Conservation (phyloP, 257 asterid genomes). For the Eucommia ulmoides region DNA sequence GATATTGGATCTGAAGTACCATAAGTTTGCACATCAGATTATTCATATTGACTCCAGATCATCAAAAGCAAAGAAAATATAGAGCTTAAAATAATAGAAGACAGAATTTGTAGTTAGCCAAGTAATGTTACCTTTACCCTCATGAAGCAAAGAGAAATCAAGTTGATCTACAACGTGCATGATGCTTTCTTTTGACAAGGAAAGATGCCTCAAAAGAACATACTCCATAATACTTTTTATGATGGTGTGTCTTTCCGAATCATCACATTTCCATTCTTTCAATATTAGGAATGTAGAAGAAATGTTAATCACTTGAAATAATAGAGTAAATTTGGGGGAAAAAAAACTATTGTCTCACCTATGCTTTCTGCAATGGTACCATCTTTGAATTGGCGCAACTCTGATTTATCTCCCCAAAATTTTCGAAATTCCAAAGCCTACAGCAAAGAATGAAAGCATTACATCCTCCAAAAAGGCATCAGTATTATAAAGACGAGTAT, state of each 20-base stretch:
- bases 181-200: conserved; percentile 57
- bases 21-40: no score
- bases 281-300: conserved; percentile 6
- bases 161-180: conserved; percentile 70
- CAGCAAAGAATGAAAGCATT: conserved; percentile 11
- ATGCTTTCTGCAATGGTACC: conserved; percentile 91
- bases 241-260: conserved; percentile 81
- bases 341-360: no score
- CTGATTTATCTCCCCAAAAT: conserved; percentile 95
- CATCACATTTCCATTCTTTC: conserved; percentile 75
- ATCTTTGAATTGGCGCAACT: conserved; percentile 84
- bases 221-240: conserved; percentile 65
- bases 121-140: conserved; percentile 39
- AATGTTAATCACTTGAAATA: conserved; percentile 7
- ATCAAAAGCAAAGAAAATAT: background rate
- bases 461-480: no score
- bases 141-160: conserved; percentile 67
- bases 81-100: background rate
- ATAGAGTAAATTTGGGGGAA: no score
- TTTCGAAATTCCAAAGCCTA: conserved; percentile 85
- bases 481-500: no score
- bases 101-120: no score
- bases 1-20: conserved; percentile 69
- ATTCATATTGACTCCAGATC: no score
- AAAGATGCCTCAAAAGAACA: conserved; percentile 68